A percentile compares a stretch with the other conserved stretches of the same genome.
phyloP scores from a whole-genome alignment of 805 yeast species.

The Nakazawaea ambrosiae region DNA sequence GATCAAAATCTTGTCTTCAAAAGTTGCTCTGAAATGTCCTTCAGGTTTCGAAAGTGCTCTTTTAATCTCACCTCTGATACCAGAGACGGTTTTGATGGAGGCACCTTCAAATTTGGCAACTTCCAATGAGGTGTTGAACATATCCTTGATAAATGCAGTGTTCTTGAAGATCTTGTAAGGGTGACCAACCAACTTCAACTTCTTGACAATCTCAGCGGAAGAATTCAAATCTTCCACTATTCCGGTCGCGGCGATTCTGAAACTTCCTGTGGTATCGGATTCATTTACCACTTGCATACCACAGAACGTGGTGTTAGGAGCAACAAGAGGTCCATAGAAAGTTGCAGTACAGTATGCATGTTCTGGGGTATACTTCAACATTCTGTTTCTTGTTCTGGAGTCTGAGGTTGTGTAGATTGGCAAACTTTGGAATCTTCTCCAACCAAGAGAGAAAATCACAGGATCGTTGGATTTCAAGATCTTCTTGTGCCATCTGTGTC shows the following conservation, averaged over 20 bases:
- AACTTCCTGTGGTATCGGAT: slow-evolving; percentile 78
- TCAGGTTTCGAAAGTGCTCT: slow-evolving; percentile 91
- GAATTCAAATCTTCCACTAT: slow-evolving; percentile 90
- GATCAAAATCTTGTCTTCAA: slow-evolving; percentile 90
- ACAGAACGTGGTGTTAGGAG: slow-evolving; percentile 96
- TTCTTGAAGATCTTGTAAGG: slow-evolving; percentile 91
- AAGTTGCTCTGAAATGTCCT: slow-evolving; percentile 93
- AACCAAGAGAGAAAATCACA: slow-evolving; percentile 84
- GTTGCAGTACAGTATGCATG: slow-evolving; percentile 95
- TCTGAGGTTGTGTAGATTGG: slow-evolving; percentile 96
- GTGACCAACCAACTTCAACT: slow-evolving; percentile 88
- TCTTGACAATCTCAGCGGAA: slow-evolving; percentile 87
- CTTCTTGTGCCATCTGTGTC: slow-evolving; percentile 98
- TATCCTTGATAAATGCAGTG: slow-evolving; percentile 95
- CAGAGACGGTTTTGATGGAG: slow-evolving; percentile 90
- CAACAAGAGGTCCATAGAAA: slow-evolving; percentile 93
- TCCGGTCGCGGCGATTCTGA: slow-evolving; percentile 96
- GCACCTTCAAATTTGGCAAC: slow-evolving; percentile 99
- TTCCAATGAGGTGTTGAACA: slow-evolving; percentile 89
- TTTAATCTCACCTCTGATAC: slow-evolving; percentile 95
- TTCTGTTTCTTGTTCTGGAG: slow-evolving; percentile 94
- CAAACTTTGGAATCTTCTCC: slow-evolving; percentile 97
- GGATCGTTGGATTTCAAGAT: slow-evolving; percentile 95
- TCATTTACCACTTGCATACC: slow-evolving; percentile 87
- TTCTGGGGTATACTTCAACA: slow-evolving; percentile 97